phyloP scores from a whole-genome alignment of 2,329 filamentous ascomycete species.

The Talaromyces verruculosus region DNA sequence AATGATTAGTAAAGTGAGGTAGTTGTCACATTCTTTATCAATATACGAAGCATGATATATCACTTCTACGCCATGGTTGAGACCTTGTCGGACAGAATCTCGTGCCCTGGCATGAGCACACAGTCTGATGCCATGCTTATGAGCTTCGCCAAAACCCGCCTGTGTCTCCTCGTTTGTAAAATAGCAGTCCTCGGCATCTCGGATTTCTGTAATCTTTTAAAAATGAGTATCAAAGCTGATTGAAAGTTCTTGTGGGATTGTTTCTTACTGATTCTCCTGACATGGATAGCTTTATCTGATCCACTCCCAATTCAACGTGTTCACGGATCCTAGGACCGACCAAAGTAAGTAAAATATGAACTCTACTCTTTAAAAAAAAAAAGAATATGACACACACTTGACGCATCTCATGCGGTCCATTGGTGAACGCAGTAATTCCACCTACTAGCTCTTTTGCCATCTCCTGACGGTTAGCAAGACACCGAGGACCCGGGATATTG shows the following conservation, averaged over 20 bases:
- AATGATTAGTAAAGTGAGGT: neutral
- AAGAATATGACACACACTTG: neutral
- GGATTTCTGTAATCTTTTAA: neutral
- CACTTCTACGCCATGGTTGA: conserved; percentile 48
- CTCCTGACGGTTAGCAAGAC: conserved; percentile 52
- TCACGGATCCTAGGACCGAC: conserved; percentile 31
- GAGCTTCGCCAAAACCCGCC: conserved; percentile 51
- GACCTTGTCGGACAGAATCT: conserved; percentile 47
- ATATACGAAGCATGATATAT: conserved; percentile 52
- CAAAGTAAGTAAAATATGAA: neutral
- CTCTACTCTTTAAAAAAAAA: neutral
- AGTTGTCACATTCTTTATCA: conserved; percentile 35
- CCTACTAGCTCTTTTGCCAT: conserved; percentile 49
- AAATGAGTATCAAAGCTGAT: neutral
- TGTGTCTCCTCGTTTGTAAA: conserved; percentile 50
- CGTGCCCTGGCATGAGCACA: conserved; percentile 48
- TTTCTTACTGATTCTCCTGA: conserved; percentile 38
- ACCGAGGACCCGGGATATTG: conserved; percentile 50
- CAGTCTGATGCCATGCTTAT: conserved; percentile 30
- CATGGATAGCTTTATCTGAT: conserved; percentile 50
- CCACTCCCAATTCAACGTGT: conserved; percentile 42
- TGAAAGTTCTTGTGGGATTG: conserved; percentile 23
- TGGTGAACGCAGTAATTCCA: conserved; percentile 45
- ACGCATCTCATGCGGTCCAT: conserved; percentile 29
- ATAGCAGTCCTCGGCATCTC: conserved; percentile 46